Evolutionary conservation across 2,329 filamentous ascomycete species (phyloP).

Genomic region (Colletotrichum brevisporum): DNA sequence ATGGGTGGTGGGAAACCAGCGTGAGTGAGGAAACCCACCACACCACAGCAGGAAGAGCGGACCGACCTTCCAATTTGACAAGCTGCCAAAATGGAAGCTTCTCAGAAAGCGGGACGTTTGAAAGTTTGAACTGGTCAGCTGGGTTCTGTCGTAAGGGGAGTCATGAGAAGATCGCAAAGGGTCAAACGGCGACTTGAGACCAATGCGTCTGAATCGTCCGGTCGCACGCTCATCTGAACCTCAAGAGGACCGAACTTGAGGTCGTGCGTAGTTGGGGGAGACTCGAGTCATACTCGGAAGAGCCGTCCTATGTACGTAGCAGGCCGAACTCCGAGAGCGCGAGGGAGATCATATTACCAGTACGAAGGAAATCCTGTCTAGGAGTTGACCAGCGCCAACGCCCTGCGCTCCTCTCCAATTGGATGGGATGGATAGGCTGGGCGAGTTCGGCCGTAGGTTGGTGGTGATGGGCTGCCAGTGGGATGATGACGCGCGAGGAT

Average conservation of each 20-base stretch:
- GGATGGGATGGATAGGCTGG: background rate
- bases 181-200: background rate
- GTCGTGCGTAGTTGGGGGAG: background rate
- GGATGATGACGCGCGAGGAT: constrained; percentile 18
- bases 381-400: background rate
- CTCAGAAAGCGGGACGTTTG: no score
- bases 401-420: no score
- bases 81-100: no score
- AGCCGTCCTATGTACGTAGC: background rate
- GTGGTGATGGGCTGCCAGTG: constrained; percentile 14
- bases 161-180: no score
- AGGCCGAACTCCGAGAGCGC: constrained; percentile 21
- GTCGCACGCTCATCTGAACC: constrained; percentile 11
- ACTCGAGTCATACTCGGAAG: background rate
- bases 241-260: background rate
- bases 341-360: constrained; percentile 14
- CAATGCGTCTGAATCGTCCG: constrained; percentile 2
- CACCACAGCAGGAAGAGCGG: no score
- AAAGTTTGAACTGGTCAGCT: no score
- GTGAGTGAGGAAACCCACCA: no score
- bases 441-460: background rate
- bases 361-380: background rate
- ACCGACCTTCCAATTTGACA: no score
- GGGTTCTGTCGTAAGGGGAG: no score
- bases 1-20: no score